These are phyloP conservation scores for Suillus plorans DNA, from an alignment of 768 basidiomycete species.

Conservation along the genomic window DNA sequence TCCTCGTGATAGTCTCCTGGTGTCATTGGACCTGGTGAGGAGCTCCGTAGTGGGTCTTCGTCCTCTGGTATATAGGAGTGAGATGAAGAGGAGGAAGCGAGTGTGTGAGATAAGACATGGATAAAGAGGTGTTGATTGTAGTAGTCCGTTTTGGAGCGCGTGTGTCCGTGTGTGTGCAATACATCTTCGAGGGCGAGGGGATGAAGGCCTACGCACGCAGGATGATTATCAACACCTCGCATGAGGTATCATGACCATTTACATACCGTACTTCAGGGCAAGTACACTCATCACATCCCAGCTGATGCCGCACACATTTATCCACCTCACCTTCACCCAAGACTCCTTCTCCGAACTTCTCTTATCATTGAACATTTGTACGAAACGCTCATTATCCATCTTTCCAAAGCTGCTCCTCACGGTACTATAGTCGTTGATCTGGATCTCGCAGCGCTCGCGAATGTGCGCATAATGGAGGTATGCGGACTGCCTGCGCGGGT, in stretches of 20 bases:
- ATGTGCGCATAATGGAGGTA: slow-evolving; percentile 57
- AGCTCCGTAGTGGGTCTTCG: slow-evolving; percentile 23
- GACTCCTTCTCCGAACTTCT: slow-evolving; percentile 47
- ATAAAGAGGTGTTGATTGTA: slow-evolving; percentile 71
- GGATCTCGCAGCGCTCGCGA: slow-evolving; percentile 60
- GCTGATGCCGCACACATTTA: slow-evolving; percentile 63
- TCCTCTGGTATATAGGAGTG: slow-evolving; percentile 14
- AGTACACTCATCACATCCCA: slow-evolving; percentile 75
- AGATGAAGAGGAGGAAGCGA: slow-evolving; percentile 24
- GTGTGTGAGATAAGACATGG: slow-evolving; percentile 63
- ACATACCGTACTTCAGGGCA: slow-evolving; percentile 61
- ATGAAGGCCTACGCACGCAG: slow-evolving; percentile 51
- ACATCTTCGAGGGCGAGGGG: slow-evolving; percentile 73
- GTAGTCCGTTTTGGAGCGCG: slow-evolving; percentile 70
- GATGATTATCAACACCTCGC: slow-evolving; percentile 10
- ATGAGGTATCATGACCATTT: slow-evolving; percentile 20
- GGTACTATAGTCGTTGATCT: slow-evolving; percentile 65
- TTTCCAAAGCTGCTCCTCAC: slow-evolving; percentile 50
- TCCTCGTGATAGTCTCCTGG: slow-evolving; percentile 7
- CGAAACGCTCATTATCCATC: slow-evolving; percentile 63
- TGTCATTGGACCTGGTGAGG: slow-evolving; percentile 28
- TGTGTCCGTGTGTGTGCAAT: slow-evolving; percentile 52
- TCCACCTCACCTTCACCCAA: slow-evolving; percentile 75
- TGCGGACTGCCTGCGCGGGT: slow-evolving; percentile 61
- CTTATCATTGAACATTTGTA: slow-evolving; percentile 49